These are phyloP conservation scores for Coemansia sp. DNA, from an alignment of 192 early-diverging fungal genomes.

Conservation along the genomic window DNA sequence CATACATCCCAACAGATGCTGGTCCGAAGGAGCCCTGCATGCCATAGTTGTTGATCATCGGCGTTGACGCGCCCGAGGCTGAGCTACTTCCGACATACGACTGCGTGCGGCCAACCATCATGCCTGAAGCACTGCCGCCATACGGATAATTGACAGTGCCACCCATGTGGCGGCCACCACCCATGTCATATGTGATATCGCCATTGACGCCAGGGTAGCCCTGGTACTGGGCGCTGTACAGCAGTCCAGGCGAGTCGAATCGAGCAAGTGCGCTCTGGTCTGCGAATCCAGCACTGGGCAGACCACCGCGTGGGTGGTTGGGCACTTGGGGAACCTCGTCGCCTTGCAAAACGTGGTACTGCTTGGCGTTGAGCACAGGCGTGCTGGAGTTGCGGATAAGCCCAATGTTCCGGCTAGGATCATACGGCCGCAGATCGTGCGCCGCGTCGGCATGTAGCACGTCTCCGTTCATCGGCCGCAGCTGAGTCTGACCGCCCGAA, in stretches of 20 bases:
- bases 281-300: conserved; percentile 13
- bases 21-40: conserved; percentile 32
- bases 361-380: conserved; percentile 53
- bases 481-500: conserved; percentile 4
- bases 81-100: conserved; percentile 24
- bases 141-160: conserved; percentile 26
- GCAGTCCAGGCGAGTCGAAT: conserved; percentile 16
- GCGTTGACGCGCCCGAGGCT: conserved; percentile 24
- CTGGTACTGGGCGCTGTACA: conserved; percentile 32
- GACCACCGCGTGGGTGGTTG: conserved; percentile 12
- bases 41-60: conserved; percentile 30
- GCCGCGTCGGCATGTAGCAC: conserved; percentile 13
- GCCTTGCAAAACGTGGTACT: conserved; percentile 43
- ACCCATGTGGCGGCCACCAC: conserved; percentile 23
- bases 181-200: conserved; percentile 21
- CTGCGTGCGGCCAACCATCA: conserved; percentile 25
- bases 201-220: conserved; percentile 16
- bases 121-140: conserved; percentile 18
- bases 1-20: conserved; percentile 21
- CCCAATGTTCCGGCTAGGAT: conserved; percentile 29
- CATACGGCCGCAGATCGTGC: conserved; percentile 34
- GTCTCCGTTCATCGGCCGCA: conserved; percentile 14
- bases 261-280: conserved; percentile 9
- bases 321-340: conserved; percentile 30
- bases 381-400: conserved; percentile 55